Percentiles rank a stretch among this genome's conserved stretches.
Evolutionary conservation across 179 eudicot genomes (phyloP).

Genomic region (Drosera spatulata): DNA sequence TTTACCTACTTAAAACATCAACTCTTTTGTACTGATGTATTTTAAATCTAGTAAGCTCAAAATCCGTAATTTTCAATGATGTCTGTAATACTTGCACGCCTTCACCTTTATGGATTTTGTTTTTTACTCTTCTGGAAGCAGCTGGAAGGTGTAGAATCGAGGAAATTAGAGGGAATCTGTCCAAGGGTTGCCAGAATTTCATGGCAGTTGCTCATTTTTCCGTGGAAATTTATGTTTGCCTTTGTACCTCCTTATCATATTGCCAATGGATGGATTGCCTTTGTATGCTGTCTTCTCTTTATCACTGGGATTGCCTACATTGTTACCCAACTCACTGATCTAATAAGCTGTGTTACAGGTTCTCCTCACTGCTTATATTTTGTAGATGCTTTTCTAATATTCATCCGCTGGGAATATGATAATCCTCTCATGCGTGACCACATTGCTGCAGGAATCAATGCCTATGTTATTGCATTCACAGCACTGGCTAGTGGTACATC

Average conservation of each 20-base stretch:
- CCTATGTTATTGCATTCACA: conserved; percentile 82
- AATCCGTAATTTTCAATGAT: no score
- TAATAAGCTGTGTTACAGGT: conserved; percentile 94
- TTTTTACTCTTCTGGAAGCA: conserved; percentile 17
- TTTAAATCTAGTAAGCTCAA: no score
- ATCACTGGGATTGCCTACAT: conserved; percentile 77
- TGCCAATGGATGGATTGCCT: conserved; percentile 93
- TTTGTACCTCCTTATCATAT: conserved; percentile 75
- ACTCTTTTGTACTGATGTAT: no score
- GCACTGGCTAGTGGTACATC: conserved; percentile 85
- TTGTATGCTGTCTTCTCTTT: conserved; percentile 59
- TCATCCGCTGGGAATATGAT: no score
- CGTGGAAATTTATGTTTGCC: conserved; percentile 77
- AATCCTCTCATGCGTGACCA: no score
- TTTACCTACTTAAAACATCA: no score
- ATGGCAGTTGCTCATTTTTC: conserved; percentile 53
- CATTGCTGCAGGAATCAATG: conserved; percentile 50
- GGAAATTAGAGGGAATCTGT: conserved; percentile 22
- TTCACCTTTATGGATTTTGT: neutral
- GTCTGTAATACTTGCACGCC: no score
- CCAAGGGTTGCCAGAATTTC: conserved; percentile 20
- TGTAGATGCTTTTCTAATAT: no score
- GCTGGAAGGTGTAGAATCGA: conserved; percentile 37
- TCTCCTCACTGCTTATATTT: conserved; percentile 2
- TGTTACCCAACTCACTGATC: conserved; percentile 64